phyloP scores from a whole-genome alignment of 179 eudicot genomes.

The Kewa caespitosa region DNA sequence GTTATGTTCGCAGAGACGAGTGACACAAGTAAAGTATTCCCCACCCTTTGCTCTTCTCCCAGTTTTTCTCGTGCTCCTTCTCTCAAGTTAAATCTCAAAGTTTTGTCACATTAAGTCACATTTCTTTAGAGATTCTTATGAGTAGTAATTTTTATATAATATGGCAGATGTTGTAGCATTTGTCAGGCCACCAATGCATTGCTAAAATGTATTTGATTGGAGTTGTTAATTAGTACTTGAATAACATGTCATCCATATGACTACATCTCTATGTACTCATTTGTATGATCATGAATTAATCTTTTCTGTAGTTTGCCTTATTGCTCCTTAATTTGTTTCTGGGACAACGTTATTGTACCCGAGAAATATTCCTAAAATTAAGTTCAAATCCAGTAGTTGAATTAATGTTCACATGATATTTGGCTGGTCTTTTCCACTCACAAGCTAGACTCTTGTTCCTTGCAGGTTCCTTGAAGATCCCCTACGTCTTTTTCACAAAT shows the following conservation, averaged over 20 bases:
- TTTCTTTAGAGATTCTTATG: neutral
- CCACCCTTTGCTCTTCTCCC: neutral
- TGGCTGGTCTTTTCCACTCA: neutral
- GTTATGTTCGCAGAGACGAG: neutral
- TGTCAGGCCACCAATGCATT: slow-evolving; percentile 49
- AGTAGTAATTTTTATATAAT: neutral
- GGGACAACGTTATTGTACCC: neutral
- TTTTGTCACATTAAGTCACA: neutral
- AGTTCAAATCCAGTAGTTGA: neutral
- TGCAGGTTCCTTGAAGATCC: slow-evolving; percentile 74
- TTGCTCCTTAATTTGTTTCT: neutral
- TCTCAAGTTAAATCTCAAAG: neutral
- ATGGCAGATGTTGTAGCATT: neutral
- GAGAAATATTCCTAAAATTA: no score
- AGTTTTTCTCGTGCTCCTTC: slow-evolving; percentile 21
- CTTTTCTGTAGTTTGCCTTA: neutral
- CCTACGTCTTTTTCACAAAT: slow-evolving; percentile 79
- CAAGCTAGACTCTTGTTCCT: neutral
- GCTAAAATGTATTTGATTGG: no score
- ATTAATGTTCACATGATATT: no score
- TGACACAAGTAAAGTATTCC: no score
- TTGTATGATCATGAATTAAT: neutral
- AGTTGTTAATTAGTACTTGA: no score
- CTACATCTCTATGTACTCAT: neutral
- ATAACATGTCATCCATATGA: no score